phyloP scores from a whole-genome alignment of 768 basidiomycete genomes.

The Leccinum olivaceopallidum region DNA sequence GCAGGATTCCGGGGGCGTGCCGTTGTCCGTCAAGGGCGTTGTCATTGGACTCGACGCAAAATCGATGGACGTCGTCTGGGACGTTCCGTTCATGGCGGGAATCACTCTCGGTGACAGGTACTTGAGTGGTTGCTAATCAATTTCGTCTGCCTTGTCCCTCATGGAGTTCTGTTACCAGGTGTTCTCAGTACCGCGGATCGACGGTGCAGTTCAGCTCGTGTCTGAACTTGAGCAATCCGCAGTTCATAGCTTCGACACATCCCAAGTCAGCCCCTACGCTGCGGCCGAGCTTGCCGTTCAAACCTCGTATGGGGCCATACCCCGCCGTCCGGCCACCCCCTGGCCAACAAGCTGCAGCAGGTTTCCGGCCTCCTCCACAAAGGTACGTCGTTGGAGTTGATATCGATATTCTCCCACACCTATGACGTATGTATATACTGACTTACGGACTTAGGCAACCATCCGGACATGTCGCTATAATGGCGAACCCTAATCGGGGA shows the following conservation, averaged over 20 bases:
- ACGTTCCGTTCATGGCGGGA: conserved; percentile 93
- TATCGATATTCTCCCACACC: not conserved
- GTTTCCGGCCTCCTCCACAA: conserved; percentile 54
- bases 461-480: conserved; percentile 62
- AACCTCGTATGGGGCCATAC: conserved; percentile 66
- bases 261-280: conserved; percentile 53
- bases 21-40: conserved; percentile 88
- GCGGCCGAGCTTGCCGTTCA: conserved; percentile 54
- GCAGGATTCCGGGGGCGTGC: conserved; percentile 90
- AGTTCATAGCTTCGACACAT: conserved; percentile 79
- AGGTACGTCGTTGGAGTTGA: conserved; percentile 14
- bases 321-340: conserved; percentile 56
- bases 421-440: not conserved
- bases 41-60: conserved; percentile 87
- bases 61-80: conserved; percentile 95
- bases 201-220: conserved; percentile 86
- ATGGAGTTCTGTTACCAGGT: conserved; percentile 44
- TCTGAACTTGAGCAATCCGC: conserved; percentile 83
- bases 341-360: conserved; percentile 45
- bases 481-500: conserved; percentile 69
- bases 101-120: conserved; percentile 82
- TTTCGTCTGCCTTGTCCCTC: not conserved
- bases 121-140: not conserved
- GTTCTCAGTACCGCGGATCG: conserved; percentile 90
- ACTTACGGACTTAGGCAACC: conserved; percentile 22